Conservation (phyloP, 176 grass and related monocot species). For the Alopecurus myosuroides region DNA sequence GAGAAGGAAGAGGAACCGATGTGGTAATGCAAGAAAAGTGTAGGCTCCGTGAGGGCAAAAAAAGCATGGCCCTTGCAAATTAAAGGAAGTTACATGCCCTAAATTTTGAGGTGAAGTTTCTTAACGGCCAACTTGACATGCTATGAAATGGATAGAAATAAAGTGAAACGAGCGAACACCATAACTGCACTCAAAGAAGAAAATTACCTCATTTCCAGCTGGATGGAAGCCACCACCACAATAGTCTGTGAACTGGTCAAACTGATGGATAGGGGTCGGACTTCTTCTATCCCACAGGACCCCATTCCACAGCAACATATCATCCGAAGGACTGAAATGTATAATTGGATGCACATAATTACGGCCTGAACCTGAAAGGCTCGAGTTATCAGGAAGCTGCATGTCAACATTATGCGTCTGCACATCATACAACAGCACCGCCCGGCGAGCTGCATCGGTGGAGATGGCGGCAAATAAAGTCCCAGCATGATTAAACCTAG, state of each 20-base stretch:
- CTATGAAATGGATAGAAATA: background rate
- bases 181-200: background rate
- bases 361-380: conserved; percentile 43
- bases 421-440: conserved; percentile 82
- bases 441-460: conserved; percentile 35
- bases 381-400: conserved; percentile 60
- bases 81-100: background rate
- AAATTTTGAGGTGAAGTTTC: background rate
- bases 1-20: background rate
- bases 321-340: conserved; percentile 90
- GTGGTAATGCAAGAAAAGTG: background rate
- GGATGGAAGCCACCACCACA: conserved; percentile 96
- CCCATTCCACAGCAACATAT: conserved; percentile 89
- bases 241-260: conserved; percentile 98
- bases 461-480: conserved; percentile 73
- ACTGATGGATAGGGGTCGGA: conserved; percentile 58
- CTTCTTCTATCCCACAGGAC: conserved; percentile 80
- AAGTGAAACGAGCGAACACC: background rate
- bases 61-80: background rate
- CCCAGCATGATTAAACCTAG: conserved; percentile 79
- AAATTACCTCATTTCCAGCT: conserved; percentile 82
- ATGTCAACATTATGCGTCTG: conserved; percentile 56
- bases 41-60: background rate
- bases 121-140: background rate
- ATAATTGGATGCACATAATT: conserved; percentile 68